A percentile compares a stretch with the other conserved stretches of the same genome.
phyloP scores from a whole-genome alignment of 805 yeast genomes.

The Ogataea nakhonphanomensis region DNA sequence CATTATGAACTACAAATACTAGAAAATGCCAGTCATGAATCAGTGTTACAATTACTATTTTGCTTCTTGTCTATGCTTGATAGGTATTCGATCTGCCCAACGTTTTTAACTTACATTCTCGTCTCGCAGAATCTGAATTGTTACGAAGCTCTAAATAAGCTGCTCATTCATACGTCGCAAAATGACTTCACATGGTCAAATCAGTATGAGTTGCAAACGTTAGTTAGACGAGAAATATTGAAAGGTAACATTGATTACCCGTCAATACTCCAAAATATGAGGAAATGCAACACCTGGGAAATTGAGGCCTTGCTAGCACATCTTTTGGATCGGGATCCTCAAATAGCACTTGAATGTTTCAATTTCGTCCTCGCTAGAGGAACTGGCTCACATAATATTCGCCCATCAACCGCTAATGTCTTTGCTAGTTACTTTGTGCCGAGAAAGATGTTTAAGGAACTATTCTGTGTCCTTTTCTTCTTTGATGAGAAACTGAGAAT shows the following conservation, averaged over 20 bases:
- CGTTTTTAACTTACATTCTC: constrained; percentile 14
- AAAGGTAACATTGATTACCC: neutral
- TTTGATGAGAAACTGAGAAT: constrained; percentile 3
- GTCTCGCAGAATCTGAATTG: constrained; percentile 5
- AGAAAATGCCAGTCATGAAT: neutral
- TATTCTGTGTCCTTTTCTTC: constrained; percentile 4
- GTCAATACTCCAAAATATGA: constrained; percentile 2
- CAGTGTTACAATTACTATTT: no score
- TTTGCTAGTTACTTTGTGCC: constrained; percentile 7
- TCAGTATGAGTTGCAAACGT: neutral
- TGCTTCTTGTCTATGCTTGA: neutral
- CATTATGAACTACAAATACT: constrained; percentile 1
- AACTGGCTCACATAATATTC: neutral
- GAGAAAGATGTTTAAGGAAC: constrained; percentile 4
- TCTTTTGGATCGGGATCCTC: constrained; percentile 5
- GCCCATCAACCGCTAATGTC: constrained; percentile 2
- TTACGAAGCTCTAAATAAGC: neutral
- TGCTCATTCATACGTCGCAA: neutral
- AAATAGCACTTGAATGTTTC: constrained; percentile 9
- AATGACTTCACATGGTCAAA: no score
- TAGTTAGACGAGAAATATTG: neutral
- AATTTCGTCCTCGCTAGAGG: constrained; percentile 2
- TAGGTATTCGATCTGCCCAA: constrained; percentile 4
- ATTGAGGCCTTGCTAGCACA: constrained; percentile 6
- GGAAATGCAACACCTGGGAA: neutral